Evolutionary conservation across 2,329 filamentous ascomycete genomes (phyloP).

Genomic region (Fusarium tricinctum): DNA sequence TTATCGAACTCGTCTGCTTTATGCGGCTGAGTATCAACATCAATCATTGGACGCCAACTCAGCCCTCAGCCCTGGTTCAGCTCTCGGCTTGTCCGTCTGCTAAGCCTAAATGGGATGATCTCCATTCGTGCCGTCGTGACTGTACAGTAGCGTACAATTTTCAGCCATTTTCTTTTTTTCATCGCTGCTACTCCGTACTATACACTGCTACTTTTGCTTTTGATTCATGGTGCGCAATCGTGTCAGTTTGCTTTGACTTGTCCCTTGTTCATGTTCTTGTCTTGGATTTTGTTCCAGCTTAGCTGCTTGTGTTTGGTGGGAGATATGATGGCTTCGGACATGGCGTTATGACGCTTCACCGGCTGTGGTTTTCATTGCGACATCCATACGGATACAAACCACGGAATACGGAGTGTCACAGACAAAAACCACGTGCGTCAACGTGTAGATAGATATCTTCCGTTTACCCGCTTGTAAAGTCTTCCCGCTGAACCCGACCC

Average conservation of each 20-base stretch:
- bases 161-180: conserved; percentile 22
- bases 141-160: conserved; percentile 41
- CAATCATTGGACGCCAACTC: conserved; percentile 31
- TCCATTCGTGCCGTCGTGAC: conserved; percentile 31
- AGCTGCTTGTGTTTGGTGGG: conserved; percentile 6
- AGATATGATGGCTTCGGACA: conserved; percentile 41
- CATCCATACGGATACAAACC: not conserved
- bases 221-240: conserved; percentile 1
- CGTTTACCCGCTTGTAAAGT: conserved; percentile 8
- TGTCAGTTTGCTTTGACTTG: not conserved
- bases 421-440: not conserved
- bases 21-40: conserved; percentile 24
- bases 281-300: not conserved
- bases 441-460: not conserved
- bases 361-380: not conserved
- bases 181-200: not conserved
- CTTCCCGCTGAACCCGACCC: too few relatives aligned
- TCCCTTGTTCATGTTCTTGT: not conserved
- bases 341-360: conserved; percentile 9
- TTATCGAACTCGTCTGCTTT: too few relatives aligned
- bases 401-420: not conserved
- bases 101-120: conserved; percentile 45
- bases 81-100: conserved; percentile 49
- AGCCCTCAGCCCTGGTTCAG: conserved; percentile 37
- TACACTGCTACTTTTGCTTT: not conserved